Conservation (phyloP, 768 basidiomycete species). For the Exidia glandulosa region DNA sequence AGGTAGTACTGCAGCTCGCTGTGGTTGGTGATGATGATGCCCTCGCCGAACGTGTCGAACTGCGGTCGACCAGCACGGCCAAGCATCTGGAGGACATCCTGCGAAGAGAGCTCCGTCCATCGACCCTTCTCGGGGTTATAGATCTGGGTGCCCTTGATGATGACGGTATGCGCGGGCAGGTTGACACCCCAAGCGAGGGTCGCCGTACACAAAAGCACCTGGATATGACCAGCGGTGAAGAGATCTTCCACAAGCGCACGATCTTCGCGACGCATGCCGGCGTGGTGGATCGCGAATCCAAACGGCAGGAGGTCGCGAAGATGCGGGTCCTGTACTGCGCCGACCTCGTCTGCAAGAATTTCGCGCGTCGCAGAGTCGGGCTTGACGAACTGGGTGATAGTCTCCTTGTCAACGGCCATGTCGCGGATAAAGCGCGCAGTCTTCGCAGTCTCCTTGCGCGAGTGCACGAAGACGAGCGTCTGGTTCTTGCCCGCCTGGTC, state of each 20-base stretch:
- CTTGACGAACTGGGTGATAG: slow-evolving; percentile 90
- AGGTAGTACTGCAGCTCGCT: slow-evolving; percentile 95
- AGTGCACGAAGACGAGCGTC: slow-evolving; percentile 94
- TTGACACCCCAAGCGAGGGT: slow-evolving; percentile 99
- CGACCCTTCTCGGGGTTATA: slow-evolving; percentile 98
- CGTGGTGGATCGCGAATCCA: slow-evolving; percentile 96
- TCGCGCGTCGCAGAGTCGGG: slow-evolving; percentile 87
- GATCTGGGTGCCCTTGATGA: slow-evolving; percentile 99
- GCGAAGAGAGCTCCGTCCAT: slow-evolving; percentile 91
- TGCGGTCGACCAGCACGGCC: slow-evolving; percentile 96
- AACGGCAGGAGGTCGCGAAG: slow-evolving; percentile 87
- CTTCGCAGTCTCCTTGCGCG: slow-evolving; percentile 96
- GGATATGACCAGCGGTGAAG: slow-evolving; percentile 84
- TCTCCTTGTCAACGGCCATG: slow-evolving; percentile 92
- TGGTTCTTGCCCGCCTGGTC: slow-evolving; percentile 83
- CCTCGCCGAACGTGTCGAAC: slow-evolving; percentile 94
- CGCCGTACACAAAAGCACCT: slow-evolving; percentile 93
- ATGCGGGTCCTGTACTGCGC: slow-evolving; percentile 71
- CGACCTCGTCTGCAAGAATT: slow-evolving; percentile 76
- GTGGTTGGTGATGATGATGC: slow-evolving; percentile 97
- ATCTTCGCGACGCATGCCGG: slow-evolving; percentile 89
- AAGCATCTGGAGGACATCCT: slow-evolving; percentile 97
- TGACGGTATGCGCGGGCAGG: slow-evolving; percentile 91
- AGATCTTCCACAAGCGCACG: slow-evolving; percentile 88
- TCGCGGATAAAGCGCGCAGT: slow-evolving; percentile 92